Base-by-base conservation (phyloP, 257 asterid genomes). In the Linaria vulgaris region DNA sequence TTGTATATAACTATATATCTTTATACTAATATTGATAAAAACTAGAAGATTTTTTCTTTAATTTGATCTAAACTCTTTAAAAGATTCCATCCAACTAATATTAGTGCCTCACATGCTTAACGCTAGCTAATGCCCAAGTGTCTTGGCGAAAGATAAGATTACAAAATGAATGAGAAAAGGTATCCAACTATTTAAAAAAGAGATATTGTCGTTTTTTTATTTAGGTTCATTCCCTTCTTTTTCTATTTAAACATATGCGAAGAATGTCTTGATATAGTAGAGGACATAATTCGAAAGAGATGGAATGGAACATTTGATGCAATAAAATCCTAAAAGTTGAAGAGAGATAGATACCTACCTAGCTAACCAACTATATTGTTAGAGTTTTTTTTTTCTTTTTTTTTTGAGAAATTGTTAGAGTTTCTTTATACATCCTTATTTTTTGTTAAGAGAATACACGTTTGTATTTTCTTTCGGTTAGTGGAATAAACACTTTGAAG, bases 111-210 rank as follows among this genome's bases (percentile, higher is more conserved):
- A 22, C 12, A 45, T 30, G 52, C 14, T 34, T 30, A 19, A 48
- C 62, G 48, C 56, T 65, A 37, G 59, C 46, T 65, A 54, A 21
- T 24, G 16, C 51, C 53, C 48, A 65, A 61, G 58, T 47, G 50
- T 43, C 11, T 34, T 23, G 38, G 47, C 19, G n/a, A 25, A 5
- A 21, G 20, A 21, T 30, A 57, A 38, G 39, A 27, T 2, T 27
- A 53, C 19, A 60, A 46, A 11, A 61, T 15, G 56, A 63, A 34
- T 9, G 4, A 62, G 22, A 41, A 43, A 27, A 70, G 51, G 64
- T 27, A 47, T n/a, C 21, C 21, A 47, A 47, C 20, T 27, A 17
- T 34, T 8, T 34, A 57, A 57, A 53, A 49, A 24, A 38, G 39
- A 73, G 56, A 52, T 43, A 51, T 67, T 27, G 52, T 55, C 22